phyloP scores from a whole-genome alignment of 2,329 filamentous ascomycete species.

The Clarireedia hainanense region DNA sequence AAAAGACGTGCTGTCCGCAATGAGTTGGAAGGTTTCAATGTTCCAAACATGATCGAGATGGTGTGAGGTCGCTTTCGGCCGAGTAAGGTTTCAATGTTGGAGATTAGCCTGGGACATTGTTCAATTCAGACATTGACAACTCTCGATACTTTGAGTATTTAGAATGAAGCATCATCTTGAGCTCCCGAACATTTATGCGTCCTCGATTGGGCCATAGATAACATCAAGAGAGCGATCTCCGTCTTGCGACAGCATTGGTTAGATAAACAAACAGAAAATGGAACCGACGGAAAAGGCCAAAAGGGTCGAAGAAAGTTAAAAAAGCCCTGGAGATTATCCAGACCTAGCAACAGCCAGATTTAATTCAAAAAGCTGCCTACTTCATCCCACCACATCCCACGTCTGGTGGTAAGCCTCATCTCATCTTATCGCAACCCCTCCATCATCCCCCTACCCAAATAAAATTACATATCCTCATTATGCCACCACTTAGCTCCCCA shows the following conservation, averaged over 20 bases:
- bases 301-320: background rate
- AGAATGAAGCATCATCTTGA: background rate
- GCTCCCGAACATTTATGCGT: background rate
- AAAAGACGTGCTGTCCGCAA: background rate
- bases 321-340: background rate
- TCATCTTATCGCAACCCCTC: conserved; percentile 8
- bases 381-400: background rate
- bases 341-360: background rate
- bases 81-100: background rate
- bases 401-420: background rate
- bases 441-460: background rate
- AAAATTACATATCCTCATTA: background rate
- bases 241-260: too few relatives aligned
- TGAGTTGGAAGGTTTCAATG: background rate
- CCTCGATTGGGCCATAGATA: too few relatives aligned
- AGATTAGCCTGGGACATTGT: background rate
- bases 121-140: background rate
- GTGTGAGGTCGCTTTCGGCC: background rate
- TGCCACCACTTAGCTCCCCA: background rate
- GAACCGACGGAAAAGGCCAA: too few relatives aligned
- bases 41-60: background rate
- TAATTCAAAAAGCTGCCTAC: background rate
- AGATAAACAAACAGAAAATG: too few relatives aligned
- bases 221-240: too few relatives aligned
- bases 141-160: background rate